A percentile compares a stretch with the other conserved stretches of the same genome.
phyloP scores from a whole-genome alignment of 192 early-diverging fungal genomes.

The Polychytrium aggregatum region DNA sequence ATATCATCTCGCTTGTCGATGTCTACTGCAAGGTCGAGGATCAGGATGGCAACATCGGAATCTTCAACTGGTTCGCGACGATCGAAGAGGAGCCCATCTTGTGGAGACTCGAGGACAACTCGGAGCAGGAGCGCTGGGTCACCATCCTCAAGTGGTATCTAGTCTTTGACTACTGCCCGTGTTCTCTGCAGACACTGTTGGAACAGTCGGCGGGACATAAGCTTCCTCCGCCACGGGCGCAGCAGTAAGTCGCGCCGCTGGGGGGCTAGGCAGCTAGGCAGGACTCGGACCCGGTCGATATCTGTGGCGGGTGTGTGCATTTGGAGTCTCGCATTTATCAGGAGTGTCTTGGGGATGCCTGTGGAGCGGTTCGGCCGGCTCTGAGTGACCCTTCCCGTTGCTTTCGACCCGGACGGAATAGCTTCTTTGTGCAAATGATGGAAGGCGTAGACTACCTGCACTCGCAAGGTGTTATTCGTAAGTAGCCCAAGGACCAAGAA shows the following conservation, averaged over 20 bases:
- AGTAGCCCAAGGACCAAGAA: not conserved
- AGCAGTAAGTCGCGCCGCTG: no score
- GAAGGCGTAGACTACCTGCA: constrained; percentile 42
- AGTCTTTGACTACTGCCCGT: constrained; percentile 47
- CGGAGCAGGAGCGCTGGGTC: constrained; percentile 23
- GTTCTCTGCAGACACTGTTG: constrained; percentile 38
- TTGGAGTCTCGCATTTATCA: no score
- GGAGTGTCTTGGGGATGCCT: no score
- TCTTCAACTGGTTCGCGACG: constrained; percentile 43
- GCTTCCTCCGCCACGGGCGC: constrained; percentile 22
- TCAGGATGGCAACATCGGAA: constrained; percentile 30
- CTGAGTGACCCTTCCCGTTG: no score
- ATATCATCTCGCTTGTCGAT: constrained; percentile 39
- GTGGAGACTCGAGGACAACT: constrained; percentile 38
- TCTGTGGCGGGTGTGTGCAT: no score
- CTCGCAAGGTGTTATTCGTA: constrained; percentile 37
- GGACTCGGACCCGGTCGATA: no score
- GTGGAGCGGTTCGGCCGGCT: no score
- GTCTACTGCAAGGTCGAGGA: constrained; percentile 52
- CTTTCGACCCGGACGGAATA: no score
- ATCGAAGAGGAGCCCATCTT: constrained; percentile 46
- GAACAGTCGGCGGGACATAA: constrained; percentile 26
- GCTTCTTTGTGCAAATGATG: constrained; percentile 43
- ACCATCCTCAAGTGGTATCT: constrained; percentile 43
- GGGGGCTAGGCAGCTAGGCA: no score